Conservation (phyloP, 1,139 yeast species). For the Debaryomycetaceae sp. region DNA sequence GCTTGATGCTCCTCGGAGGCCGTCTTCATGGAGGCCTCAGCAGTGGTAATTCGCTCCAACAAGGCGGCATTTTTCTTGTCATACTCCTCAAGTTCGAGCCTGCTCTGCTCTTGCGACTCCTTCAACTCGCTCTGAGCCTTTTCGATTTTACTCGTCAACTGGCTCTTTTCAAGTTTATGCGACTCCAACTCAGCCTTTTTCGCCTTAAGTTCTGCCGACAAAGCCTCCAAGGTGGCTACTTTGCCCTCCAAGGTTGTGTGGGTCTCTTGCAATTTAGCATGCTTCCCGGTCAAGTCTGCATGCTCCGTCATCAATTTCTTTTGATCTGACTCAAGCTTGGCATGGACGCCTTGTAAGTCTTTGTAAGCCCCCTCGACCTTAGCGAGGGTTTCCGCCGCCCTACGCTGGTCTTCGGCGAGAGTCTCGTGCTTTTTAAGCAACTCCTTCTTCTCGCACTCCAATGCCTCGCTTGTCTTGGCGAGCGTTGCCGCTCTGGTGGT, state of each 20-base stretch:
- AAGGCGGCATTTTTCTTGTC: too few species aligned
- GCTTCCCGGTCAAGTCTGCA: constrained; percentile 2
- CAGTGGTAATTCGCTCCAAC: too few species aligned
- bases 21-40: too few species aligned
- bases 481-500: too few species aligned
- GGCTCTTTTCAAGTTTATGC: constrained; percentile 1
- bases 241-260: constrained; percentile 1
- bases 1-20: too few species aligned
- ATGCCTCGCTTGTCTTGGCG: constrained; percentile 6
- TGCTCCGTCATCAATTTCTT: constrained; percentile 2
- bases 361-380: background rate
- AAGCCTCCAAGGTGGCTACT: background rate
- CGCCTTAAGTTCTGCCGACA: too few species aligned
- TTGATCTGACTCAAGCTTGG: background rate
- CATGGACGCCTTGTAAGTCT: background rate
- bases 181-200: too few species aligned
- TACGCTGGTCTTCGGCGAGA: background rate
- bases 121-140: too few species aligned
- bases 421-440: too few species aligned
- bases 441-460: constrained; percentile 1
- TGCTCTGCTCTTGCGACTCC: too few species aligned
- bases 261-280: background rate
- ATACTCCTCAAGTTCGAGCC: too few species aligned
- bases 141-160: too few species aligned
- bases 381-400: constrained; percentile 3